phyloP scores from a whole-genome alignment of 495 filamentous ascomycete species.

The Pyrenula massariospora region DNA sequence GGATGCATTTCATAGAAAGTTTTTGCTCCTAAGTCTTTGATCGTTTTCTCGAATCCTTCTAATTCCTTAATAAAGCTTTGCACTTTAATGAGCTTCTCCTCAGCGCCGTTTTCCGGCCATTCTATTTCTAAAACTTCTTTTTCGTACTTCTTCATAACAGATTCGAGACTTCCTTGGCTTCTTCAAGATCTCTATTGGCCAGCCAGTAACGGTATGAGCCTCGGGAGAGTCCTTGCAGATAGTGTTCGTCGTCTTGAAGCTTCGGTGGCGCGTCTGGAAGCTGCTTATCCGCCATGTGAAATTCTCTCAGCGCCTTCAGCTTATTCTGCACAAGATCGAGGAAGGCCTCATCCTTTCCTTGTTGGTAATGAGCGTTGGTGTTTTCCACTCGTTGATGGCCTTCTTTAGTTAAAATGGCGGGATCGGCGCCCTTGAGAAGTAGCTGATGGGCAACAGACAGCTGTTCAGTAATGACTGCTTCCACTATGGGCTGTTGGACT shows the following conservation, averaged over 20 bases:
- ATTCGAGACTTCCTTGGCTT: constrained; percentile 3
- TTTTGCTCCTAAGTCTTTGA: constrained; percentile 49
- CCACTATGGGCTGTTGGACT: constrained; percentile 46
- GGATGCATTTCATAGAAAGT: constrained; percentile 53
- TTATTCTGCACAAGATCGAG: constrained; percentile 44
- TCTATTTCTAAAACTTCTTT: constrained; percentile 5
- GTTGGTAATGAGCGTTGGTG: neutral
- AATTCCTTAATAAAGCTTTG: constrained; percentile 33
- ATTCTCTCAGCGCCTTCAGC: constrained; percentile 32
- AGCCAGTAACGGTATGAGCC: constrained; percentile 43
- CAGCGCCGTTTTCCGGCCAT: neutral
- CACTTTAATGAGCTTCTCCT: constrained; percentile 41
- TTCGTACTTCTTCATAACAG: constrained; percentile 5
- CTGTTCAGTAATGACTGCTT: constrained; percentile 37
- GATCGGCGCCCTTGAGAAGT: constrained; percentile 45
- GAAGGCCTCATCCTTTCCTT: constrained; percentile 27
- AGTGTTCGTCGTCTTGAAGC: constrained; percentile 21
- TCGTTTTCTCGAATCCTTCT: constrained; percentile 34
- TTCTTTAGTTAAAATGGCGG: constrained; percentile 30
- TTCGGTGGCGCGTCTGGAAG: constrained; percentile 8
- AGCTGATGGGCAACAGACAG: constrained; percentile 42
- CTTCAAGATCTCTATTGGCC: constrained; percentile 20
- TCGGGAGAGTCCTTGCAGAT: constrained; percentile 28
- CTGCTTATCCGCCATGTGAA: constrained; percentile 14
- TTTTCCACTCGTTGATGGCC: constrained; percentile 20